Evolutionary conservation across 495 filamentous ascomycete species (phyloP), one percentile per base, ranked within the genome.

Genomic region (Hypoxylon rickii): DNA sequence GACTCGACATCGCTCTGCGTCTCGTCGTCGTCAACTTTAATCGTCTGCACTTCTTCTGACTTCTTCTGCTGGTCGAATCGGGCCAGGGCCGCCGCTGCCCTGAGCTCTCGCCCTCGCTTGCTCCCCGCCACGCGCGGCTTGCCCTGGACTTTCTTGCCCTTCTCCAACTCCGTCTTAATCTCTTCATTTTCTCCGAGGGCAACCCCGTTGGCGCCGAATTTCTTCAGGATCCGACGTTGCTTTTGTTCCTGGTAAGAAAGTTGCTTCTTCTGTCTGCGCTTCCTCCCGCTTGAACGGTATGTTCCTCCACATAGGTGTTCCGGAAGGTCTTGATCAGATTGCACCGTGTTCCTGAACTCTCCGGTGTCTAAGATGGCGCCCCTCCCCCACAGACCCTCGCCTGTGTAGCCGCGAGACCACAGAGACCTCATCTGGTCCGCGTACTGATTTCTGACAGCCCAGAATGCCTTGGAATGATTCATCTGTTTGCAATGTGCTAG

Each of bases 401-500:
- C 89, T 0, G 82, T 86, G 54, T 89, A 93, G 2, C 76, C 76
- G 20, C 75, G 79, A 2, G 61, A 70, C 86, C 88, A 90, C 7
- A 92, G 64, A 2, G 24, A 74, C 40, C 79, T 75, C 77, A 93
- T 81, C 26, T 88, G 78, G 21, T 70, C 75, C 8, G 87, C 83
- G 64, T 84, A 90, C 43, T 70, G 62, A 64, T 90, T 86, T 22
- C 88, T 70, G 12, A 89, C 84, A 17, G 77, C 78, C 89, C 89
- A 92, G 66, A 92, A 92, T 2, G 76, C 80, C 38, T 76, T 72
- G 1, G 79, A 83, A 55, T 93, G 89, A 62, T 92, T 92, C 89
- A 93, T 93, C 59, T 92, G 83, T 67, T 88, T 84, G 71, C 84
- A 87, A 62, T 93, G 89, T 13, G 89, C 89, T 13, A 93, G 72